These are phyloP conservation scores for Suillus paluster DNA, from an alignment of 768 basidiomycete species.

Conservation along the genomic window DNA sequence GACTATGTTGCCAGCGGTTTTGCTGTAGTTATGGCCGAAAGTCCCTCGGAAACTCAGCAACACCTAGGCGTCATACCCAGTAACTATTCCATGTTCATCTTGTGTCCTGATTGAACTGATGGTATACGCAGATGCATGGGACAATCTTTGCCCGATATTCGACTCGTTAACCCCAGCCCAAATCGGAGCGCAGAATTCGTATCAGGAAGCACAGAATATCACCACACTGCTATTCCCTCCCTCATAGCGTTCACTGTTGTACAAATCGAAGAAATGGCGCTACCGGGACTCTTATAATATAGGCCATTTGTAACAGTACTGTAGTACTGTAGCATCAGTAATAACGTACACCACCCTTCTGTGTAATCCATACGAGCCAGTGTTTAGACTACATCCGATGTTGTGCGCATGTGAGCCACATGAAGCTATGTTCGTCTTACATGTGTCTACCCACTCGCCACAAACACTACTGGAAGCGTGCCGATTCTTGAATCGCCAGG, in stretches of 20 bases:
- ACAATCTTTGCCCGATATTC: slow-evolving; percentile 28
- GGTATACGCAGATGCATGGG: slow-evolving; percentile 25
- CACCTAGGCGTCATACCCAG: neutral
- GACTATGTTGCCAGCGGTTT: neutral
- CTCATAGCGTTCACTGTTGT: neutral
- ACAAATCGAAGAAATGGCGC: neutral
- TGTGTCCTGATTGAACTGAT: neutral
- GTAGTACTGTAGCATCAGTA: neutral
- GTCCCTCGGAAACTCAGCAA: neutral
- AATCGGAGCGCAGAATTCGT: slow-evolving; percentile 24
- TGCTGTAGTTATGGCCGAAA: slow-evolving; percentile 10
- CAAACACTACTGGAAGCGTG: neutral
- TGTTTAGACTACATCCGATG: neutral
- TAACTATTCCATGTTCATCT: neutral
- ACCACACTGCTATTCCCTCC: slow-evolving; percentile 22
- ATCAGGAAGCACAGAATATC: slow-evolving; percentile 25
- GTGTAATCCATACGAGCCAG: neutral
- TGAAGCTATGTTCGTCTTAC: no score
- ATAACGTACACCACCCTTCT: neutral
- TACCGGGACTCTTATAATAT: neutral
- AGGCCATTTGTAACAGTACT: neutral
- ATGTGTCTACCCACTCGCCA: neutral
- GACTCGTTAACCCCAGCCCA: slow-evolving; percentile 25
- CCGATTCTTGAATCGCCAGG: no score
- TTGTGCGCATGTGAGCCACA: neutral